phyloP scores from a whole-genome alignment of 257 asterid species.

The Lithospermum erythrorhizon region DNA sequence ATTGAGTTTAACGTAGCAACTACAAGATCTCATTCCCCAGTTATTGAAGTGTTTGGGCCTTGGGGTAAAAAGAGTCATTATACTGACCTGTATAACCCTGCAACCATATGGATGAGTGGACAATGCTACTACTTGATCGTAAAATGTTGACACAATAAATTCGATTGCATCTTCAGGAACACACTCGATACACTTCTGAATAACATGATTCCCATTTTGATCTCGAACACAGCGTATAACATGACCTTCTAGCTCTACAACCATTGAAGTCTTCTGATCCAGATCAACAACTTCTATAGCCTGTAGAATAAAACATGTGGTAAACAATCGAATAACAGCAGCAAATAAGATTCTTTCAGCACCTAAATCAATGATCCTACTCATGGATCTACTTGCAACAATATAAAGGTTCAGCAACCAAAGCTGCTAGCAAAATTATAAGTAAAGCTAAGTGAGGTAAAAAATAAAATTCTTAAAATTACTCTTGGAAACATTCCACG shows the following conservation, averaged over 20 bases:
- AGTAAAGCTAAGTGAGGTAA: too few relatives aligned
- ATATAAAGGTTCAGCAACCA: not conserved
- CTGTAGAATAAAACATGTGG: conserved; percentile 22
- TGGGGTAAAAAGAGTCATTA: not conserved
- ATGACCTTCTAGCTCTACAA: conserved; percentile 69
- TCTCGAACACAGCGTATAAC: conserved; percentile 73
- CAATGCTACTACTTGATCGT: conserved; percentile 52
- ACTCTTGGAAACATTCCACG: too few relatives aligned
- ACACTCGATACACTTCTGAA: conserved; percentile 76
- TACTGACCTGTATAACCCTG: conserved; percentile 70
- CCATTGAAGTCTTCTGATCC: conserved; percentile 68
- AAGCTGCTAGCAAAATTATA: not conserved
- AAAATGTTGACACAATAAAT: conserved; percentile 51
- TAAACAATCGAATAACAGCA: not conserved
- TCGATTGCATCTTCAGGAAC: conserved; percentile 62
- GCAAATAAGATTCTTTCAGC: not conserved
- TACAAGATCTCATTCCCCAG: too few relatives aligned
- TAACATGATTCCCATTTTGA: conserved; percentile 82
- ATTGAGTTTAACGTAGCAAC: too few relatives aligned
- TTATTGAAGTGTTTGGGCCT: not conserved
- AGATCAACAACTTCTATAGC: conserved; percentile 67
- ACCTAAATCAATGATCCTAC: not conserved
- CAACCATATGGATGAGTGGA: conserved; percentile 89
- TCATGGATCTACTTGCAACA: not conserved
- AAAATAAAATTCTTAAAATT: too few relatives aligned